Percentiles rank a stretch among this genome's conserved stretches.
These are phyloP conservation scores for Chrysoporthe deuterocubensis DNA, from an alignment of 2,329 filamentous ascomycete genomes.

Conservation along the genomic window DNA sequence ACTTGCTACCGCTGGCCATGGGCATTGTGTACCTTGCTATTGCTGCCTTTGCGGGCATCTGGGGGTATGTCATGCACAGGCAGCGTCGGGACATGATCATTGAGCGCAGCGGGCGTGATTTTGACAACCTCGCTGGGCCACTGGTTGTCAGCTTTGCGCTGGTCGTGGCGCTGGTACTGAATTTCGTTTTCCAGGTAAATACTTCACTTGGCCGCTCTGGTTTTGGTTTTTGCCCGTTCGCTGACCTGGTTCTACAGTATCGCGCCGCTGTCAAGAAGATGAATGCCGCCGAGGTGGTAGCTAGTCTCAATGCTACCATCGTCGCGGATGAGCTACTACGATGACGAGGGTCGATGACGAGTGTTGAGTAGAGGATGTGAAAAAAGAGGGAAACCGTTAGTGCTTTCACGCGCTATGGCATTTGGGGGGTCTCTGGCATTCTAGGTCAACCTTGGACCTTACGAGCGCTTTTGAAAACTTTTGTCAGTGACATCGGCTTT, in stretches of 20 bases:
- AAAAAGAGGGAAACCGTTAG: background rate
- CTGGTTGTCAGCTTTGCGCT: conserved; percentile 81
- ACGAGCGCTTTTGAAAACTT: background rate
- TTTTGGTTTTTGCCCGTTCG: background rate
- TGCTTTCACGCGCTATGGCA: background rate
- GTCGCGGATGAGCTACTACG: conserved; percentile 26
- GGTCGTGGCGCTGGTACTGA: conserved; percentile 77
- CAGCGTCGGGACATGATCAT: conserved; percentile 78
- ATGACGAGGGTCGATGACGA: background rate
- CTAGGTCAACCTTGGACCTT: background rate
- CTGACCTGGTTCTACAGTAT: conserved; percentile 38
- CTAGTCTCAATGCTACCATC: conserved; percentile 12
- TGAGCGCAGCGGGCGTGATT: conserved; percentile 85
- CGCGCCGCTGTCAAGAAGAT: conserved; percentile 37
- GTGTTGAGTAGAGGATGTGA: background rate
- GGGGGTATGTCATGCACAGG: conserved; percentile 87
- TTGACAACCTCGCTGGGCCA: conserved; percentile 87
- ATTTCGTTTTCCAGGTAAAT: conserved; percentile 84
- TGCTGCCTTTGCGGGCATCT: conserved; percentile 79
- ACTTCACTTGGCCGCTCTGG: conserved; percentile 3
- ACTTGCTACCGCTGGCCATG: conserved; percentile 69
- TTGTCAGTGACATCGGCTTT: background rate
- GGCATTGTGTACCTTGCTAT: conserved; percentile 84
- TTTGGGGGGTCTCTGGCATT: background rate
- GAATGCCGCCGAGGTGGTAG: conserved; percentile 12